Evolutionary conservation across 2,329 filamentous ascomycete species (phyloP).

Genomic region (Cephalotrichum gorgonifer): DNA sequence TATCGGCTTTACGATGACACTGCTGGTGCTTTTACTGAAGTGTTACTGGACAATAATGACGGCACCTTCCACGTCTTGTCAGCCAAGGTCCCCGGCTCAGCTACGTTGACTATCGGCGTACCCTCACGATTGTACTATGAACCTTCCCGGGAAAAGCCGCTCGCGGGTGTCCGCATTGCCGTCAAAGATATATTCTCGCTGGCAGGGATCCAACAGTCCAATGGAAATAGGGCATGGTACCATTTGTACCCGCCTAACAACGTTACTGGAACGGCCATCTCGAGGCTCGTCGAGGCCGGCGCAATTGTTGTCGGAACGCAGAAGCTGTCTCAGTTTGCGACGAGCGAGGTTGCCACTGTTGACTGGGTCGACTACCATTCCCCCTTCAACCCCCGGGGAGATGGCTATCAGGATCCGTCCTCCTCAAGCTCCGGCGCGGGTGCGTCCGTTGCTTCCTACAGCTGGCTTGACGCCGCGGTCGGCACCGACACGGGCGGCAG

Average conservation of each 20-base stretch:
- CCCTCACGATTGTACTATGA: background rate
- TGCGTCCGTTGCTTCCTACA: background rate
- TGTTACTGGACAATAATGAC: slow-evolving; percentile 21
- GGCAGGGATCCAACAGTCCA: no score
- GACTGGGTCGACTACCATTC: slow-evolving; percentile 29
- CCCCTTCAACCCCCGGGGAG: slow-evolving; percentile 33
- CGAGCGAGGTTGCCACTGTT: slow-evolving; percentile 28
- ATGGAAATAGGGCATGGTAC: background rate
- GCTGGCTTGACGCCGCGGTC: background rate
- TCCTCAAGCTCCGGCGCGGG: slow-evolving; percentile 14
- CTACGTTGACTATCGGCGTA: background rate
- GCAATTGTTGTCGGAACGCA: background rate
- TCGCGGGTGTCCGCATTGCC: background rate
- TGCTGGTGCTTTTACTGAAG: slow-evolving; percentile 16
- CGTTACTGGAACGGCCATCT: background rate
- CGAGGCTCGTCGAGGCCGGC: background rate
- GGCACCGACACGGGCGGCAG: no score
- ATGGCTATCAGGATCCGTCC: slow-evolving; percentile 34
- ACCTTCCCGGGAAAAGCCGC: background rate
- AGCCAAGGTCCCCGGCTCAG: no score
- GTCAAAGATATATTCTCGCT: background rate
- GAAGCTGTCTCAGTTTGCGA: background rate
- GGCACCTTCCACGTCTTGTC: no score
- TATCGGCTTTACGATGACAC: slow-evolving; percentile 14
- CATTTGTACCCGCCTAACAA: background rate